These are phyloP conservation scores for Coemansia sp. DNA, from an alignment of 192 early-diverging fungal genomes.

Conservation along the genomic window DNA sequence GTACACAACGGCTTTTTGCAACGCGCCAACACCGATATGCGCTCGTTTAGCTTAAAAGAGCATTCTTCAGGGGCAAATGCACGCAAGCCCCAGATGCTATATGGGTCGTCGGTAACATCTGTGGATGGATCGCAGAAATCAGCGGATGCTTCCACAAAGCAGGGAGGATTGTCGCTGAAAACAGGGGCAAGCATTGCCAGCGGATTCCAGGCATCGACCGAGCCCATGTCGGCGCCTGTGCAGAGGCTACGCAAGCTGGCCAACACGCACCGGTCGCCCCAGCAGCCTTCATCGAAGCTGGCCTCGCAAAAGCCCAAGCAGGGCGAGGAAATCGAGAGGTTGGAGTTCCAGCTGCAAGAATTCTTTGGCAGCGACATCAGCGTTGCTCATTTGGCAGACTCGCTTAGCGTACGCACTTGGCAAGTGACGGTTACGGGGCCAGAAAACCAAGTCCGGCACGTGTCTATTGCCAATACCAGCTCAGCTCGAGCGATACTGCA, in stretches of 20 bases:
- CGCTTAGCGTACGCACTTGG: slow-evolving; percentile 49
- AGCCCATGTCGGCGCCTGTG: slow-evolving; percentile 40
- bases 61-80: slow-evolving; percentile 8
- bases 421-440: slow-evolving; percentile 79
- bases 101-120: background rate
- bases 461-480: slow-evolving; percentile 69
- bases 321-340: slow-evolving; percentile 40
- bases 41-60: slow-evolving; percentile 15
- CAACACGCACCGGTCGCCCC: slow-evolving; percentile 13
- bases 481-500: slow-evolving; percentile 69
- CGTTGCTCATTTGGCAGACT: slow-evolving; percentile 49
- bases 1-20: slow-evolving; percentile 15
- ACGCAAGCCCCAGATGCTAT: slow-evolving; percentile 22
- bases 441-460: slow-evolving; percentile 73
- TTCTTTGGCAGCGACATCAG: slow-evolving; percentile 53
- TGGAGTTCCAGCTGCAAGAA: slow-evolving; percentile 51
- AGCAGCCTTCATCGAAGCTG: slow-evolving; percentile 1
- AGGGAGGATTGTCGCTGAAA: slow-evolving; percentile 16
- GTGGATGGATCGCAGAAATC: background rate
- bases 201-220: slow-evolving; percentile 8
- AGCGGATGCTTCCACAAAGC: slow-evolving; percentile 1
- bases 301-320: slow-evolving; percentile 12
- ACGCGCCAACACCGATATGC: slow-evolving; percentile 41
- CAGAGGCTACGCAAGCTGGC: slow-evolving; percentile 36
- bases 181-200: slow-evolving; percentile 5